phyloP scores from a whole-genome alignment of 1,139 yeast genomes.

The Zygosaccharomyces pseudobailii region DNA sequence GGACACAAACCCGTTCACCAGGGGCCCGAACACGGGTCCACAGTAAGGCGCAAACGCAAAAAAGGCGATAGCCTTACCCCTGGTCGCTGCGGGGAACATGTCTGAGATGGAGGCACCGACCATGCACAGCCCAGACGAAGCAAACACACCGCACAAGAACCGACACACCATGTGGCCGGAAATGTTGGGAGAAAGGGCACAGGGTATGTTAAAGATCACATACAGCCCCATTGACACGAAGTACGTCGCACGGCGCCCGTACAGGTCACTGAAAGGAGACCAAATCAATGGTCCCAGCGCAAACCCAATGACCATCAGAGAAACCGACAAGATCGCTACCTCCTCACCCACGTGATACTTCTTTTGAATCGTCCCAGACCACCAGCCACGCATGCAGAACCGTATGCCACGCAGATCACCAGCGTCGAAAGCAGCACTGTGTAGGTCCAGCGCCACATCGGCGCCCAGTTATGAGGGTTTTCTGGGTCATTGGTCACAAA shows the following conservation, averaged over 20 bases:
- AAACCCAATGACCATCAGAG: conserved; percentile 86
- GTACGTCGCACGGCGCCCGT: conserved; percentile 83
- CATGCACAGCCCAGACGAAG: conserved; percentile 76
- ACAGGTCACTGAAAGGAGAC: conserved; percentile 85
- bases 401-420: conserved; percentile 85
- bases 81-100: conserved; percentile 67
- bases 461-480: conserved; percentile 82
- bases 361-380: conserved; percentile 61
- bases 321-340: conserved; percentile 73
- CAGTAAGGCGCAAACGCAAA: conserved; percentile 91
- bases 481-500: conserved; percentile 72
- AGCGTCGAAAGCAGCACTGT: conserved; percentile 61
- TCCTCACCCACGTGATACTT: conserved; percentile 66
- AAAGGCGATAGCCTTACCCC: conserved; percentile 87
- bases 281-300: conserved; percentile 83
- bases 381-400: conserved; percentile 87
- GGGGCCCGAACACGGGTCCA: conserved; percentile 89
- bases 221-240: conserved; percentile 69
- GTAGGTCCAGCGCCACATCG: conserved; percentile 54
- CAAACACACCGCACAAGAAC: conserved; percentile 80
- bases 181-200: conserved; percentile 80
- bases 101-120: conserved; percentile 93
- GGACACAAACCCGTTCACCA: conserved; percentile 80
- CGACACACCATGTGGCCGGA: conserved; percentile 77
- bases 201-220: conserved; percentile 77